A percentile compares a stretch with the other conserved stretches of the same genome.
phyloP scores from a whole-genome alignment of 352 stramenopile species.

The Globisporangium paddicum region DNA sequence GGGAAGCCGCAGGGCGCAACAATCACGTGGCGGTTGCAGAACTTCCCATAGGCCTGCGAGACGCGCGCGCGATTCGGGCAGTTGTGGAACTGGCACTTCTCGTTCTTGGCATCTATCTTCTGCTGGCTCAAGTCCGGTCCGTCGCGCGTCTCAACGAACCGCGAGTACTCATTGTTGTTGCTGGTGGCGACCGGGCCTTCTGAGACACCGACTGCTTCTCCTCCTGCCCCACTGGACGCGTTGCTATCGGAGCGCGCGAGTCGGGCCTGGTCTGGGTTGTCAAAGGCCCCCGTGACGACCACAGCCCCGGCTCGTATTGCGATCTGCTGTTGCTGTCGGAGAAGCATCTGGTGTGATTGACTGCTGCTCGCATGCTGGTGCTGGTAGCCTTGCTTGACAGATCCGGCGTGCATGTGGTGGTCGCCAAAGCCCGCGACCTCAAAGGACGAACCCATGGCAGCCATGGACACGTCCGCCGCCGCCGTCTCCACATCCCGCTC shows the following conservation, averaged over 20 bases:
- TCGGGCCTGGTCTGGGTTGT: not conserved
- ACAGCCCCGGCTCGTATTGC: not conserved
- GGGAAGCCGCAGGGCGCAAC: slow-evolving; percentile 81
- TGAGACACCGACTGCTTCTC: slow-evolving; percentile 3
- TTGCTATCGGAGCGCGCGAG: slow-evolving; percentile 5
- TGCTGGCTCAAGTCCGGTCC: slow-evolving; percentile 45
- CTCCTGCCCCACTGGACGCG: not conserved
- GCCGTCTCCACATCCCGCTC: not conserved
- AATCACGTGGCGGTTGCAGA: slow-evolving; percentile 86
- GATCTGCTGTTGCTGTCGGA: slow-evolving; percentile 5
- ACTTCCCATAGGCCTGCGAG: slow-evolving; percentile 71
- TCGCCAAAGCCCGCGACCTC: slow-evolving; percentile 33
- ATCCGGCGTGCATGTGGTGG: slow-evolving; percentile 12
- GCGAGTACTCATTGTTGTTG: slow-evolving; percentile 40
- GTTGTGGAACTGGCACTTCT: slow-evolving; percentile 70
- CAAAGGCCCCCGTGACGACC: not conserved
- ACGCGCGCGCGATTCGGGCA: slow-evolving; percentile 78
- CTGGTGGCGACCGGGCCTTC: too few relatives aligned
- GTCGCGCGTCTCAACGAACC: slow-evolving; percentile 32
- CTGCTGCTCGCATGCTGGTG: not conserved
- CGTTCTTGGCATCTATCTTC: slow-evolving; percentile 60
- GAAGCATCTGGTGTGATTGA: slow-evolving; percentile 5
- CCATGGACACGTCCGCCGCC: slow-evolving; percentile 8
- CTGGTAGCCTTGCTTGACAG: slow-evolving; percentile 8
- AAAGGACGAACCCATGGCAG: slow-evolving; percentile 29